These are phyloP conservation scores for Xylaria intraflava DNA, from an alignment of 495 filamentous ascomycete species.

Conservation along the genomic window DNA sequence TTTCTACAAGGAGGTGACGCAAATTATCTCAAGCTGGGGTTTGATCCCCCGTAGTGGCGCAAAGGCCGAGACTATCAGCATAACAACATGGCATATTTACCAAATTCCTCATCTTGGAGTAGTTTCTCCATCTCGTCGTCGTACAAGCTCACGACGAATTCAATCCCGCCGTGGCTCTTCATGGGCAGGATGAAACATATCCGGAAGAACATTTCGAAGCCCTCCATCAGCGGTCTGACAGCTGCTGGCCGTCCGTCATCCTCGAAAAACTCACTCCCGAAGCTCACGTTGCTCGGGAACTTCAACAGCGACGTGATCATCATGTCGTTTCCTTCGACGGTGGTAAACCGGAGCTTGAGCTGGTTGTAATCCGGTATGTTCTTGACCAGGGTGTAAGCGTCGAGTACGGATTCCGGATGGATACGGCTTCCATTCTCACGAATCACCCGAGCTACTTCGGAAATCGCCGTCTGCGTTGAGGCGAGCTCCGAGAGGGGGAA, in stretches of 20 bases:
- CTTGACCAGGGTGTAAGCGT: conserved; percentile 6
- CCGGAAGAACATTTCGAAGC: neutral
- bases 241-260: conserved; percentile 9
- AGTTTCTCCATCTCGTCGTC: conserved; percentile 11
- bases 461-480: neutral
- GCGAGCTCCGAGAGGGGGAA: neutral
- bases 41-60: no score
- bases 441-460: conserved; percentile 2
- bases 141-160: conserved; percentile 11
- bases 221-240: conserved; percentile 1
- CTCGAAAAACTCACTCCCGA: conserved; percentile 12
- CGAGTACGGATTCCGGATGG: neutral
- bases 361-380: neutral
- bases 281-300: conserved; percentile 12
- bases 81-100: neutral
- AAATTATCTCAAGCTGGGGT: no score
- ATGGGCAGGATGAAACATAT: conserved; percentile 9
- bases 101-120: conserved; percentile 15
- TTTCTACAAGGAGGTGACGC: no score
- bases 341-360: neutral
- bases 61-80: no score
- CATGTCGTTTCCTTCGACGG: conserved; percentile 4
- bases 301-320: conserved; percentile 10
- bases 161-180: conserved; percentile 6
- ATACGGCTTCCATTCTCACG: neutral